Percentiles rank a stretch among this genome's conserved stretches.
phyloP scores from a whole-genome alignment of 73 alveolate species.

The Halteria grandinella region DNA sequence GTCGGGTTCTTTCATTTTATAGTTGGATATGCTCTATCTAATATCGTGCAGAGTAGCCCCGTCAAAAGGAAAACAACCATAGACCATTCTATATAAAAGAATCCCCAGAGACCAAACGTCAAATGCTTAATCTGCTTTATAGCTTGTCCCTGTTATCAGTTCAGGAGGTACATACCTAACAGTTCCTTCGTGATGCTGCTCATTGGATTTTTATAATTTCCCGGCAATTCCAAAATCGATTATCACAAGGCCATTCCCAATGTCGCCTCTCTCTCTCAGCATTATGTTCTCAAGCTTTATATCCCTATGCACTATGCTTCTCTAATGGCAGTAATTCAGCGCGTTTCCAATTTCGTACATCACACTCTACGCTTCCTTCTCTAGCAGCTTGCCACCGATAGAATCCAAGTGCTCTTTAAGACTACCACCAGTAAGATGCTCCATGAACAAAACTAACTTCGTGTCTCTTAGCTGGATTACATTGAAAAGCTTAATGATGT shows the following conservation, averaged over 20 bases:
- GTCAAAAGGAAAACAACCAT: slow-evolving; percentile 71
- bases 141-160: slow-evolving; percentile 70
- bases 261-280: slow-evolving; percentile 68
- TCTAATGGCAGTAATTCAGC: slow-evolving; percentile 78
- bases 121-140: slow-evolving; percentile 61
- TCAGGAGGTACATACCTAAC: slow-evolving; percentile 81
- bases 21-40: slow-evolving; percentile 19
- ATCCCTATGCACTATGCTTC: slow-evolving; percentile 85
- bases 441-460: slow-evolving; percentile 74
- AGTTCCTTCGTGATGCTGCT: slow-evolving; percentile 81
- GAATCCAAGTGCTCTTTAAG: slow-evolving; percentile 51
- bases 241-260: slow-evolving; percentile 53
- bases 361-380: slow-evolving; percentile 59
- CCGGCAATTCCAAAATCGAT: slow-evolving; percentile 90
- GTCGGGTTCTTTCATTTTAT: neutral
- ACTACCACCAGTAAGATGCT: slow-evolving; percentile 79
- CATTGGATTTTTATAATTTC: slow-evolving; percentile 60
- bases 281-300: slow-evolving; percentile 84
- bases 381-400: slow-evolving; percentile 44
- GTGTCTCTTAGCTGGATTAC: slow-evolving; percentile 25
- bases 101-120: slow-evolving; percentile 83
- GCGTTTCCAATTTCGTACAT: slow-evolving; percentile 76
- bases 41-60: slow-evolving; percentile 61
- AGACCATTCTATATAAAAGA: slow-evolving; percentile 62
- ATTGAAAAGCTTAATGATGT: slow-evolving; percentile 36